Base-by-base conservation (phyloP, 2,329 filamentous ascomycete species). In the Colletotrichum zoysiae region DNA sequence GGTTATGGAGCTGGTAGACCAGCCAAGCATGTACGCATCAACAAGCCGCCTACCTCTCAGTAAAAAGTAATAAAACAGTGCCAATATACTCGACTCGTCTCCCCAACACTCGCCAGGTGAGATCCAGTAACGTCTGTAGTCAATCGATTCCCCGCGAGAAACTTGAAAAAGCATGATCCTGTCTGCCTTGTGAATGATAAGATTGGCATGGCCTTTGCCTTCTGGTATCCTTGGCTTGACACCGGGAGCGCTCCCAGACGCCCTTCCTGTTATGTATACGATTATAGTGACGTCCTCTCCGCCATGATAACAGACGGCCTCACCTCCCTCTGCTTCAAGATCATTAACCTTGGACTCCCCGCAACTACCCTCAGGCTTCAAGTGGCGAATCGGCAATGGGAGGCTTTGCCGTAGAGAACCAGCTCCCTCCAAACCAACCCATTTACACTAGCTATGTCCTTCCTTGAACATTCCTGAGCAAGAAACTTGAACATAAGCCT, bases 261-360 rank as follows among this genome's bases (percentile, higher is more conserved):
- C 82, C 81, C 23, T 81, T 23, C 1, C 68, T 73, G 1, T 81
- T 80, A 58, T 82, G 79, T 18, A 3, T 14, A 44, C 2, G 18
- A 20, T 44, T 18, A 20, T 16, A 8, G 20, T 44, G 14, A 33
- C 64, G 35, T 82, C 81, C 23, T 80, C 26, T 1, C 68, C 72
- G 2, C 81, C 81, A 60, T 83, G 79, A 78, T 80, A 82, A 7
- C 80, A 77, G 30, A 74, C 67, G 44, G 82, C 65, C 23, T 46
- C 26, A 9, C 44, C 50, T 6, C 72, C 67, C 9, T 75, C 73
- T 53, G 74, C 78, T 7, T 71, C 50, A 3, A 82, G 73, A 26
- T 79, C 76, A 30, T 79, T 77, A 33, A 80, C 74, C 0, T 63
- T 55, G 59, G 82, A 81, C 0, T 80, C 79, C 77, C 78, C 81